Percentiles rank a stretch among this genome's conserved stretches.
Conservation (phyloP, 208 protist species). For the Acanthamoeba royreba region DNA sequence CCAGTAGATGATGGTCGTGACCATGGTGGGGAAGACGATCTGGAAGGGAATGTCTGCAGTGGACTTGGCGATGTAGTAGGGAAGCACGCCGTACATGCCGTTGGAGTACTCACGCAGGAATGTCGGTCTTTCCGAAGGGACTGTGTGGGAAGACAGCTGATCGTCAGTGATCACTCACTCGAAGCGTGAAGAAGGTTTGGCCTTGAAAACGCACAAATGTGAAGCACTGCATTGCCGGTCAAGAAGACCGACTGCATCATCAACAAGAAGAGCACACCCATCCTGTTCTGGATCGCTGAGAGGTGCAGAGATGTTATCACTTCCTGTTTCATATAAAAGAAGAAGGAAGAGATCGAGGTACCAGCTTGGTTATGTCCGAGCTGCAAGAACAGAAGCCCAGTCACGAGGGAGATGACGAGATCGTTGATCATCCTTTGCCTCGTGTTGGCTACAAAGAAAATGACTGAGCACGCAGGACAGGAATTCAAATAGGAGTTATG, state of each 20-base stretch:
- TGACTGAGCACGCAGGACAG: too few relatives aligned
- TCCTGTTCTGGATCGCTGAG: not conserved
- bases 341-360: too few relatives aligned
- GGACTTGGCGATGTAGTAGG: constrained; percentile 66
- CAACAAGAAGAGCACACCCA: not conserved
- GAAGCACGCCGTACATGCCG: constrained; percentile 12
- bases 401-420: not conserved
- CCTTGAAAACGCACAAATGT: not conserved
- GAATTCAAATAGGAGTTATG: too few relatives aligned
- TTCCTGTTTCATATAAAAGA: too few relatives aligned
- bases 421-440: not conserved
- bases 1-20: constrained; percentile 61
- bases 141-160: too few relatives aligned
- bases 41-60: constrained; percentile 50
- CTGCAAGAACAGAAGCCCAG: not conserved
- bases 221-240: not conserved
- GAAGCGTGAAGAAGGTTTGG: too few relatives aligned
- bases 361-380: not conserved
- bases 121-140: constrained; percentile 40
- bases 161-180: too few relatives aligned
- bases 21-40: constrained; percentile 55
- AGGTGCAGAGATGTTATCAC: too few relatives aligned
- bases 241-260: not conserved
- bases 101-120: constrained; percentile 44
- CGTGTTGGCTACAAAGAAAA: too few relatives aligned